A percentile compares a stretch with the other conserved stretches of the same genome.
Evolutionary conservation across 306 rosid species (phyloP).

Genomic region (Citrullus mucosospermus): DNA sequence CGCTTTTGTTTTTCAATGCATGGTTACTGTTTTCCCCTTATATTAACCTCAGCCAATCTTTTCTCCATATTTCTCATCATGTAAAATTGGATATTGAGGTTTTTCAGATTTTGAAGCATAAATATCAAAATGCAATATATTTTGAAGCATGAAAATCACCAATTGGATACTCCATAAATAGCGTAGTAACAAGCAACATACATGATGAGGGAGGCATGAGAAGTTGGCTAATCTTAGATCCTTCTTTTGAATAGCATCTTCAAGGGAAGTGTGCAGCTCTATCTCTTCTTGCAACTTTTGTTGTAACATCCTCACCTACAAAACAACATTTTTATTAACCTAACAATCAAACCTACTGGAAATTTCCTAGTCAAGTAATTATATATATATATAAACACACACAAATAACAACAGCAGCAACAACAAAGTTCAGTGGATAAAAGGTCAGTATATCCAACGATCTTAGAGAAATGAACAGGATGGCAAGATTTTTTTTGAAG

Average conservation of each 20-base stretch:
- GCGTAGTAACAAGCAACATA: slow-evolving; percentile 17
- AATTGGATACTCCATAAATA: background rate
- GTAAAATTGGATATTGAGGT: background rate
- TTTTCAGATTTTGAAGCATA: background rate
- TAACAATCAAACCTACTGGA: slow-evolving; percentile 6
- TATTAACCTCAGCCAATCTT: background rate
- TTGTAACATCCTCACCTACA: slow-evolving; percentile 40
- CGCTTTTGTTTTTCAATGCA: background rate
- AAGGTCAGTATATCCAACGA: background rate
- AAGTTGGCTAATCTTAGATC: slow-evolving; percentile 20
- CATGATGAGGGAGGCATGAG: slow-evolving; percentile 33
- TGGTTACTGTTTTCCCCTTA: background rate
- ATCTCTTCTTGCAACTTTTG: slow-evolving; percentile 41
- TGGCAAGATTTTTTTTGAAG: background rate
- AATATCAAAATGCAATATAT: background rate
- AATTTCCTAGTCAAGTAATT: background rate
- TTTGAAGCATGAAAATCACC: background rate
- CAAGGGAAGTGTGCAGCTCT: slow-evolving; percentile 40
- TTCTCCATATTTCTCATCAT: background rate
- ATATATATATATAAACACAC: too few relatives aligned
- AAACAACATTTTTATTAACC: slow-evolving; percentile 8
- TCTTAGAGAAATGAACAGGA: background rate
- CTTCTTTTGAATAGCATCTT: slow-evolving; percentile 35
- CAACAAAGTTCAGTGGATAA: too few relatives aligned
- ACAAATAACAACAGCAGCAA: too few relatives aligned